Percentiles rank a stretch among this genome's conserved stretches.
Evolutionary conservation across 2,329 filamentous ascomycete genomes (phyloP).

Genomic region (Alternaria panax): DNA sequence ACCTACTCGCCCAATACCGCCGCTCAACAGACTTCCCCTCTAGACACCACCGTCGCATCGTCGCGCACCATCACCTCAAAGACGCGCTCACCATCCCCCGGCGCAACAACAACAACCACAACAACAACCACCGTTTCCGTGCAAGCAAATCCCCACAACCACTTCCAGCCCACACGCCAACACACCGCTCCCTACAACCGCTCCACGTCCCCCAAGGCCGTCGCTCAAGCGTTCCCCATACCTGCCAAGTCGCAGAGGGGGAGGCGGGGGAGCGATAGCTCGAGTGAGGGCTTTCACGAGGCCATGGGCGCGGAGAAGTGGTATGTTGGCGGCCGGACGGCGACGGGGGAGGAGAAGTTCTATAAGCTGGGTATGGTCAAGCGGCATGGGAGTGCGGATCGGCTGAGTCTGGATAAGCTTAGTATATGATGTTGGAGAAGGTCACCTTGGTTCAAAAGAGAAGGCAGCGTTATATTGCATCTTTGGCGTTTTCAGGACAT

Average conservation of each 20-base stretch:
- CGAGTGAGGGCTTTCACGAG: slow-evolving; percentile 77
- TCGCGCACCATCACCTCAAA: slow-evolving; percentile 51
- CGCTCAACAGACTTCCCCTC: slow-evolving; percentile 45
- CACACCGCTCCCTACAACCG: slow-evolving; percentile 49
- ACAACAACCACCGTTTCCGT: slow-evolving; percentile 52
- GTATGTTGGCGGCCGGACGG: slow-evolving; percentile 81
- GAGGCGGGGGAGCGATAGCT: slow-evolving; percentile 76
- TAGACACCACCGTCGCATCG: slow-evolving; percentile 51
- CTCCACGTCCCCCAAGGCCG: slow-evolving; percentile 47
- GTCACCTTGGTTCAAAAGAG: slow-evolving; percentile 10
- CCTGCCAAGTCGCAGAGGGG: slow-evolving; percentile 43
- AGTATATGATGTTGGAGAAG: slow-evolving; percentile 65
- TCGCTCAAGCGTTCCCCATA: slow-evolving; percentile 49
- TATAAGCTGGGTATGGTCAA: slow-evolving; percentile 81
- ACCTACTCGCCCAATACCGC: slow-evolving; percentile 45
- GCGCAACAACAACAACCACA: too few relatives aligned
- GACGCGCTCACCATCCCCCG: slow-evolving; percentile 40
- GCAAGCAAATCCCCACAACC: slow-evolving; percentile 48
- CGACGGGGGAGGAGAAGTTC: slow-evolving; percentile 78
- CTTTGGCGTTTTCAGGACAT: slow-evolving; percentile 36
- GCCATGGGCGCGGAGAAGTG: slow-evolving; percentile 76
- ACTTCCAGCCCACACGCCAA: slow-evolving; percentile 53
- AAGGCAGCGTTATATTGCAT: slow-evolving; percentile 36
- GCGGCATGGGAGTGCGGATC: slow-evolving; percentile 74
- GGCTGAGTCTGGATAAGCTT: slow-evolving; percentile 75